Evolutionary conservation across 2,329 filamentous ascomycete genomes (phyloP).

Genomic region (Neoscytalidium dimidiatum): DNA sequence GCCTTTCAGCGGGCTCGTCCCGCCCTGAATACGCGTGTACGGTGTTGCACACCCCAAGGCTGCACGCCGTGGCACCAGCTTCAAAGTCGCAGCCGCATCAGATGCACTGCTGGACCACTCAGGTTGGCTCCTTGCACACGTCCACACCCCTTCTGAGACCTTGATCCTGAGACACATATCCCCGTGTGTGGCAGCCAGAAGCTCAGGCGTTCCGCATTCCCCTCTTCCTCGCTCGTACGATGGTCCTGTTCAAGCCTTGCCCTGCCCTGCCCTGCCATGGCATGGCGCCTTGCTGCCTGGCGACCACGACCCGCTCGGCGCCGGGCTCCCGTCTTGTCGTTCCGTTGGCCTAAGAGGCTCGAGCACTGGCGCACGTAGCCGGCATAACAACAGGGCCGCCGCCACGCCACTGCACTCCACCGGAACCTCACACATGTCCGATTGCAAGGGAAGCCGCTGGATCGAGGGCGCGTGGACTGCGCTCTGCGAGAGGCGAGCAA

Average conservation of each 20-base stretch:
- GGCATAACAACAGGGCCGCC: neutral
- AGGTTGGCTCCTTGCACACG: neutral
- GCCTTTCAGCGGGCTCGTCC: neutral
- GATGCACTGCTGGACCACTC: neutral
- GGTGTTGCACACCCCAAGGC: constrained; percentile 4
- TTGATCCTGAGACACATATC: neutral
- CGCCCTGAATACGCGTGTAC: neutral
- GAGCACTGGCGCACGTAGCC: neutral
- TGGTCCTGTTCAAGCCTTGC: neutral
- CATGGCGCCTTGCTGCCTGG: constrained; percentile 9
- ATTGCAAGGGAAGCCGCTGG: neutral
- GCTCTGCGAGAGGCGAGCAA: neutral
- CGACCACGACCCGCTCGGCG: neutral
- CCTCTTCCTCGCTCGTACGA: constrained; percentile 1
- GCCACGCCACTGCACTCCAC: constrained; percentile 3
- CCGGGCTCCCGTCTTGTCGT: constrained; percentile 6
- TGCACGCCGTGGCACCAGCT: constrained; percentile 10
- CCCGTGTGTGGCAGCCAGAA: neutral
- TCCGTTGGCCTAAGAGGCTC: neutral
- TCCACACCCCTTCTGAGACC: constrained; percentile 8
- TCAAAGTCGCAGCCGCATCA: constrained; percentile 15
- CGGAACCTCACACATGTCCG: neutral
- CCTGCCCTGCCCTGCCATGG: no score
- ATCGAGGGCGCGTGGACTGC: neutral
- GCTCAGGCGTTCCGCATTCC: neutral